These are phyloP conservation scores for Pythium rishiriense DNA, from an alignment of 352 stramenopile species.

Conservation along the genomic window DNA sequence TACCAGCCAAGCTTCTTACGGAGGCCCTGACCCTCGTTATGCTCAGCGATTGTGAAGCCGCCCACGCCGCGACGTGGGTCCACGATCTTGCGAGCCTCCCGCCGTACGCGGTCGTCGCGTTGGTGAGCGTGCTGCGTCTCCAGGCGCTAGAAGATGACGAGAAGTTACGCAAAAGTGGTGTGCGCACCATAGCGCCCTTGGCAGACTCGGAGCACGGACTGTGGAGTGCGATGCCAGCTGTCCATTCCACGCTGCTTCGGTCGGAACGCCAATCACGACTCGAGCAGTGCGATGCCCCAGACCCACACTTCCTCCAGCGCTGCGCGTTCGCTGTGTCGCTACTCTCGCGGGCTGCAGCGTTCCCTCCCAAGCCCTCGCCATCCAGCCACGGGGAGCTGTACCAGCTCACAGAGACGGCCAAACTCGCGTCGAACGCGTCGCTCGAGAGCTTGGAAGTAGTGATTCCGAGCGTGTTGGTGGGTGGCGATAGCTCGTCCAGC, in stretches of 20 bases:
- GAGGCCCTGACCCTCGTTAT: conserved; percentile 51
- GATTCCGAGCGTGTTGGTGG: conserved; percentile 4
- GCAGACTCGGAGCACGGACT: conserved; percentile 33
- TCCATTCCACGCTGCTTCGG: conserved; percentile 39
- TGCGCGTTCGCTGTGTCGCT: conserved; percentile 47
- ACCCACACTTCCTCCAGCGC: conserved; percentile 24
- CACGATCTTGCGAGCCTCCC: conserved; percentile 43
- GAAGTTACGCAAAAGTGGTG: background rate
- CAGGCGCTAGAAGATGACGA: conserved; percentile 33
- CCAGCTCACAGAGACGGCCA: conserved; percentile 15
- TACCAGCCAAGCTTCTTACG: conserved; percentile 34
- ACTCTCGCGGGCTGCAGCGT: conserved; percentile 45
- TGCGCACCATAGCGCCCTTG: conserved; percentile 6
- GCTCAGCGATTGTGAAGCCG: conserved; percentile 25
- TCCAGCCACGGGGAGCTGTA: conserved; percentile 1
- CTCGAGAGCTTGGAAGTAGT: background rate
- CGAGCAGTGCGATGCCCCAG: background rate
- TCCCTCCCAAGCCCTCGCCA: conserved; percentile 30
- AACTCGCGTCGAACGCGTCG: background rate
- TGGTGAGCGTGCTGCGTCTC: conserved; percentile 38
- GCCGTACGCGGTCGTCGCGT: conserved; percentile 40
- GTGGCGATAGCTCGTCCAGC: background rate
- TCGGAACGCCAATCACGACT: conserved; percentile 7
- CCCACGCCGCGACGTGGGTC: conserved; percentile 26
- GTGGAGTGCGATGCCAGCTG: conserved; percentile 40